Conservation (phyloP, 2,329 filamentous ascomycete species). For the Fusarium sp. region DNA sequence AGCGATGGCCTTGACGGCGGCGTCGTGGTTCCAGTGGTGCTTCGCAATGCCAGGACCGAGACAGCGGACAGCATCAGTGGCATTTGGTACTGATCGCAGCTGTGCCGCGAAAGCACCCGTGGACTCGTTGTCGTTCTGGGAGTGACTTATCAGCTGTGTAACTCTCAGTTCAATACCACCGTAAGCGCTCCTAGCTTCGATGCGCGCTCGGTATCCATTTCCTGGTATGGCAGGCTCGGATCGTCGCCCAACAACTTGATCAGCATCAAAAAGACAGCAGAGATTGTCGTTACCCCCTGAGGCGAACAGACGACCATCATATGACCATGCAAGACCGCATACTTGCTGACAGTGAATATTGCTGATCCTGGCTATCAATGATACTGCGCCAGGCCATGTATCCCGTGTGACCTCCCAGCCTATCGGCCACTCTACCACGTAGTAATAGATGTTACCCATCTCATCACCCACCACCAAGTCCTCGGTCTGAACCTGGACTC, state of each 20-base stretch:
- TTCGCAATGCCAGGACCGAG: constrained; percentile 69
- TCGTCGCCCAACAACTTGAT: constrained; percentile 61
- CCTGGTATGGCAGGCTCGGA: neutral
- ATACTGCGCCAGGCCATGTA: constrained; percentile 82
- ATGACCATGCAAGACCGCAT: constrained; percentile 91
- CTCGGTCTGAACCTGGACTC: constrained; percentile 73
- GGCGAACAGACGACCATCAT: constrained; percentile 79
- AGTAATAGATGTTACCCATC: constrained; percentile 84
- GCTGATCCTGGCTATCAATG: constrained; percentile 78
- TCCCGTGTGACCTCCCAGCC: constrained; percentile 71
- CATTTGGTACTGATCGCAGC: constrained; percentile 46
- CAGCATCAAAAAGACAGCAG: constrained; percentile 82
- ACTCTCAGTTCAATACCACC: constrained; percentile 29
- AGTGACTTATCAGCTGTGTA: constrained; percentile 1
- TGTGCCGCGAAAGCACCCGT: constrained; percentile 37
- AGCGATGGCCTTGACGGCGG: constrained; percentile 95
- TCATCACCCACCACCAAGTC: constrained; percentile 91
- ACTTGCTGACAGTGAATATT: constrained; percentile 86
- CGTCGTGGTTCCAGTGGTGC: constrained; percentile 81
- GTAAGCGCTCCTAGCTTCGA: constrained; percentile 15
- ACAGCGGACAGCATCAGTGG: constrained; percentile 56
- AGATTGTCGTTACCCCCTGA: constrained; percentile 94
- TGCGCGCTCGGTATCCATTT: constrained; percentile 8
- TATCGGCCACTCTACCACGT: constrained; percentile 86
- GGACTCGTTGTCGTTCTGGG: neutral